These are phyloP conservation scores for Cocos nucifera DNA, from an alignment of 176 grass and related monocot genomes.

Conservation along the genomic window DNA sequence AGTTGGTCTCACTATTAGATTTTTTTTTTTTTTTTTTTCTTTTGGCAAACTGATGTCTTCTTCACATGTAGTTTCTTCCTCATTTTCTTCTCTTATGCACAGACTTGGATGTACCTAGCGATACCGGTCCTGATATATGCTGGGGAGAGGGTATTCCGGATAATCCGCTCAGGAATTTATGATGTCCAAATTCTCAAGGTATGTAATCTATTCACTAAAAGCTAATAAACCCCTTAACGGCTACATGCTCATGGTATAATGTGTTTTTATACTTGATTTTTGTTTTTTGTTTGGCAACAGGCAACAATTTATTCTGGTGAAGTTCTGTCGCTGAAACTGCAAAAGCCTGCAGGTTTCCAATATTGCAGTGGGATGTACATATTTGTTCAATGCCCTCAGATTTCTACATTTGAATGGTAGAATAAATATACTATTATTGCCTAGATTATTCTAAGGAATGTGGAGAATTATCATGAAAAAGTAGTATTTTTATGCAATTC, in stretches of 20 bases:
- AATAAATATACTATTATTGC: too few species aligned
- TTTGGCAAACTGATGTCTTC: background rate
- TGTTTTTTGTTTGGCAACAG: constrained; percentile 7
- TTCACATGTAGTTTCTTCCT: too few species aligned
- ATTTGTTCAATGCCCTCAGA: constrained; percentile 51
- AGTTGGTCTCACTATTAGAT: background rate
- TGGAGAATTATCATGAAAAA: too few species aligned
- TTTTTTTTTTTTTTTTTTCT: background rate
- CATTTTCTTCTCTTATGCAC: constrained; percentile 6
- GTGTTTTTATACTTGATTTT: background rate
- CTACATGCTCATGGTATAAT: too few species aligned
- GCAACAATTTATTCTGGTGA: constrained; percentile 50
- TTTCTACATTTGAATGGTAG: constrained; percentile 62
- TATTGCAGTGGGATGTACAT: constrained; percentile 63
- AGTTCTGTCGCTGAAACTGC: constrained; percentile 42
- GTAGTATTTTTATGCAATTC: too few species aligned
- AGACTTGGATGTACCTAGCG: constrained; percentile 71
- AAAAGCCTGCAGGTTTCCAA: constrained; percentile 44
- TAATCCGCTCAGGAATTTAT: constrained; percentile 38
- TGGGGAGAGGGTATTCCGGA: constrained; percentile 38
- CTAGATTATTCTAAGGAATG: too few species aligned
- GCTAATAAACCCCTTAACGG: too few species aligned
- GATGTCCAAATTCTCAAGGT: constrained; percentile 39
- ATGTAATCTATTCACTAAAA: background rate
- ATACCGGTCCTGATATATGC: constrained; percentile 49